Base-by-base conservation (phyloP, 805 yeast genomes). In the Lachancea lanzarotensis region DNA sequence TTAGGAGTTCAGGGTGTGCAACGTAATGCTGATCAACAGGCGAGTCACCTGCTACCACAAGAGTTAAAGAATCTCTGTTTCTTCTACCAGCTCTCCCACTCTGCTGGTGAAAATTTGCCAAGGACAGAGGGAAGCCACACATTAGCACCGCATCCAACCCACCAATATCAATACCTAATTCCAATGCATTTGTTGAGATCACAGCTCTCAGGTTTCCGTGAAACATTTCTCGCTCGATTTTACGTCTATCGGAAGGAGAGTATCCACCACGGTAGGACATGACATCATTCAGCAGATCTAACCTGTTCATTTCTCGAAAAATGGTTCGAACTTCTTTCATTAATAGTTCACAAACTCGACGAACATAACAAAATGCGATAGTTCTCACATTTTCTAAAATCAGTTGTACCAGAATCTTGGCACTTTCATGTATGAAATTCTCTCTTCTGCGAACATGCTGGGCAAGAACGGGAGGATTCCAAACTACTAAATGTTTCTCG, bases 241-340 rank as follows among this genome's bases (percentile, higher is more conserved):
- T 74, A 52, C 98, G 75, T 52, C 99, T 73, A 57, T 91, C 98
- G 1, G 75, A 66, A 1, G 90, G 81, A 2, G 95, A 79, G 58
- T 93, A 93, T 1, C 99, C 99, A 31, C 98, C 98, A 52, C 99
- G 70, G 55, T 93, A 93, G 42, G 95, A 80, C 95, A 88, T 86
- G 2, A 90, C 82, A 46, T 82, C 83, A n/a, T 76, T 67, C 2
- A 72, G 57, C 40, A 78, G 55, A 27, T 75, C 74, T 11, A 69
- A 55, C 51, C 70, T 70, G 27, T 73, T 72, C 38, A 69, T 54
- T 22, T 70, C 71, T 30, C 70, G 66, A 29, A 81, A 68, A 15
- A 71, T 62, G n/a, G 67, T 70, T 42, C 95, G 65, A 0, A 90
- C 83, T 44, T 87, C 91, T 52, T 87, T 84, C 84, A 91, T 86